Percentiles rank a stretch among this genome's conserved stretches.
Conservation (phyloP, 2,329 filamentous ascomycete genomes). For the Penicillium sp. region DNA sequence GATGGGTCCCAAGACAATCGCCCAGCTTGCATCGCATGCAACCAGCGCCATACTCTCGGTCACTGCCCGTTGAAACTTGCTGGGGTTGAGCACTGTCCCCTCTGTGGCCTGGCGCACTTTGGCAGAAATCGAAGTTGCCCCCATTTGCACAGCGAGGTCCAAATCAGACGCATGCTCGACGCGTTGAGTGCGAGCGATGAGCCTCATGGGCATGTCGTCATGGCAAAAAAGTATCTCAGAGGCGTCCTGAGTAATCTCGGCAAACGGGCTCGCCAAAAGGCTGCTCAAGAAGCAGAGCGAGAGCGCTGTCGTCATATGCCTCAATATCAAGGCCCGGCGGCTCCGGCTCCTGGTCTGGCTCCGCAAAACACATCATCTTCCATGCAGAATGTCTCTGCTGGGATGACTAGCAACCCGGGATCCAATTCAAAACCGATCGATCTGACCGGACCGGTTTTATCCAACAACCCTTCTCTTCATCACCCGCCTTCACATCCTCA, state of each 20-base stretch:
- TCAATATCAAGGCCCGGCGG: neutral
- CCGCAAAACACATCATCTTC: neutral
- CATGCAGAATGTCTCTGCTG: neutral
- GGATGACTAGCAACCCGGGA: neutral
- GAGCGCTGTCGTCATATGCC: neutral
- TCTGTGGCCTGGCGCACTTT: conserved; percentile 67
- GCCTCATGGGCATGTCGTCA: conserved; percentile 55
- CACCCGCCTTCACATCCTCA: neutral
- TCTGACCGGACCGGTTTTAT: neutral
- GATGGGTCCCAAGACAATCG: conserved; percentile 24
- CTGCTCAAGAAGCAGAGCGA: conserved; percentile 6
- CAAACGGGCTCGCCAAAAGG: conserved; percentile 51
- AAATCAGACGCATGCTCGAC: conserved; percentile 67
- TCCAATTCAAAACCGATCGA: neutral
- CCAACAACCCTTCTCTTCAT: neutral
- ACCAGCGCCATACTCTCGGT: conserved; percentile 58
- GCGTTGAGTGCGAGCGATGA: conserved; percentile 64
- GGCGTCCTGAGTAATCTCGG: conserved; percentile 62
- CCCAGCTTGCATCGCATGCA: conserved; percentile 58
- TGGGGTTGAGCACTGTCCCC: conserved; percentile 64
- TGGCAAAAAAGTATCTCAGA: conserved; percentile 61
- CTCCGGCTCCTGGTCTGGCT: neutral
- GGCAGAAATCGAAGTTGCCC: conserved; percentile 63
- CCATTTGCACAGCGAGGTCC: conserved; percentile 64
- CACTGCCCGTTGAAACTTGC: conserved; percentile 64